Evolutionary conservation across 225 moss, liverwort and hornwort species (phyloP).

Genomic region (Pleurozium schreberi): DNA sequence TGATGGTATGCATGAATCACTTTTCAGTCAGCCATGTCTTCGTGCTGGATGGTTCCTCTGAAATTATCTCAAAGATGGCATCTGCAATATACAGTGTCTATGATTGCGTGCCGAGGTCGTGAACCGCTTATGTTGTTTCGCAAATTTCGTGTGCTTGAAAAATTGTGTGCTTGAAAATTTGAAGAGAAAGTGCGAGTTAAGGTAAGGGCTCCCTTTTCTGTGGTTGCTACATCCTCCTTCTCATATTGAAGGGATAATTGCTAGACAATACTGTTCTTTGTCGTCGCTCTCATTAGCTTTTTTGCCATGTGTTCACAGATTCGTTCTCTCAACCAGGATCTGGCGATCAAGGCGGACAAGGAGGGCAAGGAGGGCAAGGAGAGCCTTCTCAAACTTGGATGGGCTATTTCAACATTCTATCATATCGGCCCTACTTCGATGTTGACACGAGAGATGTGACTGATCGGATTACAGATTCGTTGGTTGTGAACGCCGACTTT

Average conservation of each 20-base stretch:
- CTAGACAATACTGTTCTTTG: neutral
- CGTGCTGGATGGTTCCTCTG: slow-evolving; percentile 6
- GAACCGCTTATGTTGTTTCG: neutral
- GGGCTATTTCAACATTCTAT: slow-evolving; percentile 69
- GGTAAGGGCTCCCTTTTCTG: neutral
- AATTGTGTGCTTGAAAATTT: neutral
- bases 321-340: slow-evolving; percentile 66
- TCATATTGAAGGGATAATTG: neutral
- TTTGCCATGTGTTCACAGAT: slow-evolving; percentile 21
- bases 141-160: neutral
- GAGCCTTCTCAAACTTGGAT: slow-evolving; percentile 35
- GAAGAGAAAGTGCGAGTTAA: neutral
- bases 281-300: neutral
- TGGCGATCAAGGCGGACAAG: slow-evolving; percentile 43
- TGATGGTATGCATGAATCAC: slow-evolving; percentile 65
- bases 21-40: slow-evolving; percentile 8
- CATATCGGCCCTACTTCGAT: slow-evolving; percentile 96
- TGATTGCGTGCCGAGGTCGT: neutral
- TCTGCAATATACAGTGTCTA: neutral
- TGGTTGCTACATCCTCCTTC: neutral
- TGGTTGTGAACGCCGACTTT: slow-evolving; percentile 83
- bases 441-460: slow-evolving; percentile 86
- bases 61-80: neutral
- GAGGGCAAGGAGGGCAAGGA: slow-evolving; percentile 26
- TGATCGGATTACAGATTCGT: slow-evolving; percentile 70